These are phyloP conservation scores for Alternaria infectoria DNA, from an alignment of 2,329 filamentous ascomycete genomes.

Conservation along the genomic window DNA sequence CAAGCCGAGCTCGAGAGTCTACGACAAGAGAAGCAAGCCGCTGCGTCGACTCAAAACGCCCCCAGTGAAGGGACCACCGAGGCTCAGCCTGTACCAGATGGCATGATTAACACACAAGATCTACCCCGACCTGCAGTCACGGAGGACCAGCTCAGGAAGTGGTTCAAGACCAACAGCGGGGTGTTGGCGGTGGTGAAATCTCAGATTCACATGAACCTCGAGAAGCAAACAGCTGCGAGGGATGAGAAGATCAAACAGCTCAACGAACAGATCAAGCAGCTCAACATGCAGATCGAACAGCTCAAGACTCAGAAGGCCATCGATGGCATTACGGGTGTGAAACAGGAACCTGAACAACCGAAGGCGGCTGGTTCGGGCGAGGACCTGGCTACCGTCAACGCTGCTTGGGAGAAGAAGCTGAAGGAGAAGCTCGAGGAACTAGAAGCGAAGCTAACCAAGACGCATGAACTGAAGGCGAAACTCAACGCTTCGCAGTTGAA, in stretches of 20 bases:
- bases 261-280: slow-evolving; percentile 17
- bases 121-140: slow-evolving; percentile 15
- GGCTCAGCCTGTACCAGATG: slow-evolving; percentile 6
- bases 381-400: slow-evolving; percentile 25
- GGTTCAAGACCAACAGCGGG: slow-evolving; percentile 13
- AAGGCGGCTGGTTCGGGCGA: slow-evolving; percentile 23
- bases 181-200: slow-evolving; percentile 9
- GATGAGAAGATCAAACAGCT: slow-evolving; percentile 6
- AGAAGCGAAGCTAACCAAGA: slow-evolving; percentile 60
- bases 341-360: slow-evolving; percentile 18
- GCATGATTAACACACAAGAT: slow-evolving; percentile 33
- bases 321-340: slow-evolving; percentile 10
- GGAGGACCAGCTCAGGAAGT: slow-evolving; percentile 13
- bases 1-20: slow-evolving; percentile 46
- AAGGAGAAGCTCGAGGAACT: slow-evolving; percentile 44
- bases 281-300: slow-evolving; percentile 17
- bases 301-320: slow-evolving; percentile 17
- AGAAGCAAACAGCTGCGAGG: slow-evolving; percentile 1
- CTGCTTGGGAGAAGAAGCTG: slow-evolving; percentile 48
- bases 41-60: slow-evolving; percentile 3
- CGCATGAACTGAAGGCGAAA: slow-evolving; percentile 73
- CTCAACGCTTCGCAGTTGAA: slow-evolving; percentile 69
- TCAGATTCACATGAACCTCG: slow-evolving; percentile 16
- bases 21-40: slow-evolving; percentile 8
- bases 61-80: slow-evolving; percentile 4